These are phyloP conservation scores for Claviceps pazoutovae DNA, from an alignment of 2,329 filamentous ascomycete genomes.

Conservation along the genomic window DNA sequence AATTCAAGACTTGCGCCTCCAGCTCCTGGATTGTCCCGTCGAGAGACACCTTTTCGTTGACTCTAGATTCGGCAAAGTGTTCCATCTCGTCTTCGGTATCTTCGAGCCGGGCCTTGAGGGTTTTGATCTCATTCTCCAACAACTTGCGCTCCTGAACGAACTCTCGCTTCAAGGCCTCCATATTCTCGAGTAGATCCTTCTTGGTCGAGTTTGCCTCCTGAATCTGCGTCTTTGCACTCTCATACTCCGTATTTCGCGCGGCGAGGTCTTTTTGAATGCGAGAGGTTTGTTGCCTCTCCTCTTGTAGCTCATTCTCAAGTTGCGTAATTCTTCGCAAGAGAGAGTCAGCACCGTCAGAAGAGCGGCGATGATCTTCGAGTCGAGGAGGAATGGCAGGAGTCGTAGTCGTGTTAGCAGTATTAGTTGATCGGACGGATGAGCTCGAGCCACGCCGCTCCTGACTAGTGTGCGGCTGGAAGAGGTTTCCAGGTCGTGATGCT, in stretches of 20 bases:
- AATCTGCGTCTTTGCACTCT: constrained; percentile 52
- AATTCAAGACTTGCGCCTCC: constrained; percentile 54
- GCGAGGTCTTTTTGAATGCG: constrained; percentile 58
- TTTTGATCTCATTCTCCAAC: constrained; percentile 66
- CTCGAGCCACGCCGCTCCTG: constrained; percentile 36
- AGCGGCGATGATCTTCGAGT: constrained; percentile 30
- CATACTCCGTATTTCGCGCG: constrained; percentile 40
- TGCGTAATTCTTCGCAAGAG: constrained; percentile 37
- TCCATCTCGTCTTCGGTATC: constrained; percentile 89
- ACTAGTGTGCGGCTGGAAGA: constrained; percentile 37
- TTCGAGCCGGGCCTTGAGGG: constrained; percentile 63
- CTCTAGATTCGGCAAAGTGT: constrained; percentile 64
- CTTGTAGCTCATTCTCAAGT: constrained; percentile 65
- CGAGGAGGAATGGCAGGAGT: constrained; percentile 4
- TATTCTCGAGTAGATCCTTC: constrained; percentile 83
- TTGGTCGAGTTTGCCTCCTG: constrained; percentile 87
- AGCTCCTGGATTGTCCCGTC: constrained; percentile 56
- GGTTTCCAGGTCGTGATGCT: constrained; percentile 37
- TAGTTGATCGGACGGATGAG: constrained; percentile 32
- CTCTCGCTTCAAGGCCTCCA: constrained; percentile 81
- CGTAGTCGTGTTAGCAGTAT: neutral
- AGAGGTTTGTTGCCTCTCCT: constrained; percentile 55
- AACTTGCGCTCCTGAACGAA: constrained; percentile 75
- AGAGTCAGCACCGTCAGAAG: constrained; percentile 32
- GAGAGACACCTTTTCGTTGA: constrained; percentile 61